Conservation (phyloP, 2,329 filamentous ascomycete species). For the Penicillium sp. region DNA sequence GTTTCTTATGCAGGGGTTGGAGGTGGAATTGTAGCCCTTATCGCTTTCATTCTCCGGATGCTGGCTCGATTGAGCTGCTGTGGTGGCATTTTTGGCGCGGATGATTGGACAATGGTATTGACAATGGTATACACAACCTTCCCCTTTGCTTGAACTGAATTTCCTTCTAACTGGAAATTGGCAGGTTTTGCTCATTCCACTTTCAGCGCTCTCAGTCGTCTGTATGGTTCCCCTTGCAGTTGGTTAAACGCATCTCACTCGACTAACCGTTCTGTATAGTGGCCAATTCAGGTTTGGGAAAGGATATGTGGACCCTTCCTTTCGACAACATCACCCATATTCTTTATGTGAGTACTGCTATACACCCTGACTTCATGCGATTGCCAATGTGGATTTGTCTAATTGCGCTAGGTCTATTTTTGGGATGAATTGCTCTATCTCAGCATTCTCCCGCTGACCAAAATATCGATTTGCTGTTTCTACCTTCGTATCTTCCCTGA, state of each 20-base stretch:
- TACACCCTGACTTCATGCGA: slow-evolving; percentile 20
- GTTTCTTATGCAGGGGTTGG: slow-evolving; percentile 35
- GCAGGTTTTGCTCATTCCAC: slow-evolving; percentile 21
- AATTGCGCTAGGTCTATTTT: slow-evolving; percentile 31
- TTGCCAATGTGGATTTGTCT: slow-evolving; percentile 2
- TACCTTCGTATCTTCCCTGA: slow-evolving; percentile 47
- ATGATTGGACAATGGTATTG: slow-evolving; percentile 41
- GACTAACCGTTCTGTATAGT: slow-evolving; percentile 30
- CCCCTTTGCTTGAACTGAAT: background rate
- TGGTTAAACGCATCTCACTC: background rate
- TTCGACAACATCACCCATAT: slow-evolving; percentile 45
- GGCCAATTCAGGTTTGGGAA: slow-evolving; percentile 41
- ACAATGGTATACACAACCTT: slow-evolving; percentile 27
- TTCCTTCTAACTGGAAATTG: background rate
- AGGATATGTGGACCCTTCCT: slow-evolving; percentile 47
- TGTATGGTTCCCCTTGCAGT: slow-evolving; percentile 18
- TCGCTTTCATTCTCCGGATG: slow-evolving; percentile 37
- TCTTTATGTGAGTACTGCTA: slow-evolving; percentile 33
- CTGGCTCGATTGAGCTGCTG: slow-evolving; percentile 36
- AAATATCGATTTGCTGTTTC: slow-evolving; percentile 36
- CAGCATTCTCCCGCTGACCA: slow-evolving; percentile 33
- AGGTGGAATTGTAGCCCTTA: slow-evolving; percentile 35
- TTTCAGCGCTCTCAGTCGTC: slow-evolving; percentile 26
- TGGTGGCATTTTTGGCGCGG: slow-evolving; percentile 40
- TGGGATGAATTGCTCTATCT: slow-evolving; percentile 34